Percentiles rank a stretch among this genome's conserved stretches.
Evolutionary conservation across 2,329 filamentous ascomycete species (phyloP).

Genomic region (Alternaria solani): DNA sequence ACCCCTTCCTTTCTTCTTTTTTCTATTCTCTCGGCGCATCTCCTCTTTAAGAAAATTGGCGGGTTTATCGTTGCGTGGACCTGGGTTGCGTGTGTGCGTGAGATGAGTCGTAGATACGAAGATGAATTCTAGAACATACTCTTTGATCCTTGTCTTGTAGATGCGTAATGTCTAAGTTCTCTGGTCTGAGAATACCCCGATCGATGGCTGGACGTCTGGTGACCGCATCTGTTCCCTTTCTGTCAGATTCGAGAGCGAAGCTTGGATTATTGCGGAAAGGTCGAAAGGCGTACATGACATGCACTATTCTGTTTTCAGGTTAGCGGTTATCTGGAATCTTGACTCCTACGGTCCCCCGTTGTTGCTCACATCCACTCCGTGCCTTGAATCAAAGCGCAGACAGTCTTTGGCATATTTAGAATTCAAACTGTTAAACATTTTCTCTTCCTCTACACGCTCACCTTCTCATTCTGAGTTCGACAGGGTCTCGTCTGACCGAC

Average conservation of each 20-base stretch:
- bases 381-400: neutral
- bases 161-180: too few species aligned
- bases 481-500: neutral
- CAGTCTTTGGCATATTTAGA: neutral
- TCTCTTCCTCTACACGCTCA: neutral
- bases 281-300: neutral
- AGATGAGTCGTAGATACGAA: neutral
- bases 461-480: neutral
- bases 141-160: neutral
- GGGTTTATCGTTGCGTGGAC: neutral
- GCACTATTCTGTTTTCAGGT: neutral
- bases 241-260: too few species aligned
- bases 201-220: too few species aligned
- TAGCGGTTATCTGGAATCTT: neutral
- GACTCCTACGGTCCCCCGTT: neutral
- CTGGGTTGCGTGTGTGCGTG: neutral
- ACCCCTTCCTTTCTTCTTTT: neutral
- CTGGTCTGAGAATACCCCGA: too few species aligned
- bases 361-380: neutral
- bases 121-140: neutral
- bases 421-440: too few species aligned
- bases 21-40: neutral
- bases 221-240: too few species aligned
- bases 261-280: neutral
- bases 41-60: neutral